These are phyloP conservation scores for Calycina herbarum DNA, from an alignment of 2,329 filamentous ascomycete genomes.

Conservation along the genomic window DNA sequence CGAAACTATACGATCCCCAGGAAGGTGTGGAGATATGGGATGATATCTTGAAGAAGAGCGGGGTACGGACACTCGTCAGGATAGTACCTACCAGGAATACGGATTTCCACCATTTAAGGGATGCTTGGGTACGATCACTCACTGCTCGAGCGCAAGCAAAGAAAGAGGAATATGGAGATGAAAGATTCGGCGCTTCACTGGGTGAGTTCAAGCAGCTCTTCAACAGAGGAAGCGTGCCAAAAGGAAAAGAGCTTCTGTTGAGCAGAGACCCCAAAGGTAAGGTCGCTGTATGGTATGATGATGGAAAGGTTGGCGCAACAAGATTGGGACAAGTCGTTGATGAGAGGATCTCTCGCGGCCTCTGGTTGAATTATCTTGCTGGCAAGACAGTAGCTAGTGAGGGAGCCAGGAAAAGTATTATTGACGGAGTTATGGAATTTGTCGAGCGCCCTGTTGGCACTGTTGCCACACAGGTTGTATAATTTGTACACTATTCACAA, in stretches of 20 bases:
- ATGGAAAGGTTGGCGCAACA: conserved; percentile 48
- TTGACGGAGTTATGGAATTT: conserved; percentile 84
- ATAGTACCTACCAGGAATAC: conserved; percentile 92
- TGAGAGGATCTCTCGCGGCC: conserved; percentile 73
- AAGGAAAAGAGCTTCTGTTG: conserved; percentile 75
- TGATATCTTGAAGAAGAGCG: conserved; percentile 62
- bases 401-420: conserved; percentile 74
- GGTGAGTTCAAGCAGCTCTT: conserved; percentile 80
- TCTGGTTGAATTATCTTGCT: conserved; percentile 90
- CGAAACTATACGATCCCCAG: conserved; percentile 66
- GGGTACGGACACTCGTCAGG: conserved; percentile 75
- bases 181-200: conserved; percentile 74
- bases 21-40: conserved; percentile 75
- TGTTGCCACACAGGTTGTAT: conserved; percentile 71
- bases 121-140: conserved; percentile 86
- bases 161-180: conserved; percentile 60
- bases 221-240: conserved; percentile 75
- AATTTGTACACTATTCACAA: neutral
- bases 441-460: conserved; percentile 87
- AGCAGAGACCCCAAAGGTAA: conserved; percentile 64
- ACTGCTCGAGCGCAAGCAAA: conserved; percentile 68
- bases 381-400: conserved; percentile 88
- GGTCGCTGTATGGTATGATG: conserved; percentile 67
- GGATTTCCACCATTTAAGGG: conserved; percentile 88
- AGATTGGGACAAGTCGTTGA: conserved; percentile 73